Base-by-base conservation (phyloP, 768 basidiomycete species). In the Rhizopogon roseolus region DNA sequence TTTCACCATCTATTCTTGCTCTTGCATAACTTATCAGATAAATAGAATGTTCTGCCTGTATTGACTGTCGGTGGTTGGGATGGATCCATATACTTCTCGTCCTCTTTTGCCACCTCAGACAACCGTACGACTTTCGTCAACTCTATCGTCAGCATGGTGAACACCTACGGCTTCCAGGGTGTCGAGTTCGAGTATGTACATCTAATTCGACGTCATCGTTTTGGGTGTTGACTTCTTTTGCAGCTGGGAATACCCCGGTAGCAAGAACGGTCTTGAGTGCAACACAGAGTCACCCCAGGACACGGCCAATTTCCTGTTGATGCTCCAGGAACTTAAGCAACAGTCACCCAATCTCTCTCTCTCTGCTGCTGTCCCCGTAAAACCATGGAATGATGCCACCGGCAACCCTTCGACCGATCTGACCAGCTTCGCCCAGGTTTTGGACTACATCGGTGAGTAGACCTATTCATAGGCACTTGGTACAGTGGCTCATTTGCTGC, bases 191-290 rank as follows among this genome's bases (percentile, higher is more conserved):
- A 86, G 84, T 84, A 62, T 39, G 82, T 72, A 19, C 22, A 41
- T 44, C 4, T 34, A 0, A 6, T 1, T 2, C n/a, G 6, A 38
- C 6, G 25, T 14, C 6, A 41, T 28, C 46, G 16, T 46, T 13
- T 53, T 60, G 17, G 62, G 16, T 22, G 1, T 5, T 17, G 29
- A 1, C n/a, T n/a, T 22, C 41, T 54, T 41, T 41, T 43, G 52
- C 55, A 90, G 89, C 64, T 93, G 91, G 92, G 93, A 94, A 66
- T 96, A 91, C 64, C 93, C 93, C 37, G 81, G 76, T 38, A 48
- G 46, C 7, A 71, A 71, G 10, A 72, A 72, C 42, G 92, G 91
- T 14, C 78, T 88, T 17, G 77, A 79, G 6, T 90, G 89, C 64
- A 96, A 96, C 71, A 67, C 66, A 6, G 67, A 83, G 43, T 80